Evolutionary conservation across 148 eudicot species (phyloP), one percentile per base, ranked within the genome.

Genomic region (Vaccinium macrocarpon): DNA sequence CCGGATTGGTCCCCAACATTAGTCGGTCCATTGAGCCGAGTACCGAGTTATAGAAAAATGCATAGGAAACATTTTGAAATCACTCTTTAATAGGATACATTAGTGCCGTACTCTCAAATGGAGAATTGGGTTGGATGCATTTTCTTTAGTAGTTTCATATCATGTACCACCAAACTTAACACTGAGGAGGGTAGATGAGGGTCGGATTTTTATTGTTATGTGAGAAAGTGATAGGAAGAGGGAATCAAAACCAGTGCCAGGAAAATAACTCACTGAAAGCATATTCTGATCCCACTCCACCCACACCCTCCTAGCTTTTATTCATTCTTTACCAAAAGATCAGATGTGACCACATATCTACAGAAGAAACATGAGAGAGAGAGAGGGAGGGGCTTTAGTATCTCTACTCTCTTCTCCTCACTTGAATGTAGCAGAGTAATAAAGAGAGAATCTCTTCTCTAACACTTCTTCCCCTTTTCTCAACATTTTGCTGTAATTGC

Each of bases 291-390:
- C 81, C 81, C 49, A 27, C 81, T 79, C 81, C 81, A 55, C 81
- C 48, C 81, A 88, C 88, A 84, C 89, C 56, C 75, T 75, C 32
- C 75, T 79, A 78, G 56, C 87, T 86, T 84, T 82, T 86, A 66
- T 79, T 84, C 66, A 53, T 81, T 90, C 84, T 88, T 90, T 86
- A 64, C 66, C 86, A 82, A 83, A 89, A 85, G 80, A 85, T 85
- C 73, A 81, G 92, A 89, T 92, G 91, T 90, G 91, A 87, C 90
- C 87, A 86, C 87, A 81, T 87, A 78, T 76, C 80, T 84, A 25
- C 82, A 61, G 79, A 80, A 85, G 76, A 78, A 84, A 82, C 81
- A 81, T 78, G 79, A 8, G 83, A 73, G 25, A 78, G 75, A 71
- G 71, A 49, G 79, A 48, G 79, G 18, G 76, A 35, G 18, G 2